Evolutionary conservation across 1,284 basidiomycete genomes (phyloP).

Genomic region (Wolfiporia cocos): DNA sequence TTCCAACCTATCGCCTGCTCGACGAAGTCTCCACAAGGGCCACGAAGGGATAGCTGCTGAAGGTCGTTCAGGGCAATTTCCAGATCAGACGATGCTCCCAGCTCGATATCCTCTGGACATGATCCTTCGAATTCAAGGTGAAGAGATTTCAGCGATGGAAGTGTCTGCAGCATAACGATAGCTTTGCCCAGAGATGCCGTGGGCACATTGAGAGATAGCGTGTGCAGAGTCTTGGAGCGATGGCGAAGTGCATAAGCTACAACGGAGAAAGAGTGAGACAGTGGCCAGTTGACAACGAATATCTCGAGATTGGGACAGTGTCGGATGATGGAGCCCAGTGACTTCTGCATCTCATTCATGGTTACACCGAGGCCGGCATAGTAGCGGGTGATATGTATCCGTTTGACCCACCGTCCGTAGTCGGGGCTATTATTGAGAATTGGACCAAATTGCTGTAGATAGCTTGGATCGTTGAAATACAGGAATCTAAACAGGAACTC

Average conservation of each 20-base stretch:
- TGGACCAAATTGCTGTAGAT: slow-evolving; percentile 39
- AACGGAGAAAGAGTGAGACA: slow-evolving; percentile 47
- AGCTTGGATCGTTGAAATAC: slow-evolving; percentile 51
- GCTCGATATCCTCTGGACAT: slow-evolving; percentile 24
- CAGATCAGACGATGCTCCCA: slow-evolving; percentile 54
- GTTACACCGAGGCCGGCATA: slow-evolving; percentile 30
- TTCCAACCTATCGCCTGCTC: slow-evolving; percentile 63
- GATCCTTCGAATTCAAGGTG: slow-evolving; percentile 46
- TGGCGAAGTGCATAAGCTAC: slow-evolving; percentile 55
- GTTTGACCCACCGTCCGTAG: slow-evolving; percentile 59
- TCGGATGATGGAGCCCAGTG: slow-evolving; percentile 44
- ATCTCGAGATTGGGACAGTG: slow-evolving; percentile 66
- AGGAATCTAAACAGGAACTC: slow-evolving; percentile 62
- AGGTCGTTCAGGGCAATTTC: slow-evolving; percentile 49
- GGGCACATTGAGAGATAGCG: slow-evolving; percentile 54
- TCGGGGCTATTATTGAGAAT: slow-evolving; percentile 43
- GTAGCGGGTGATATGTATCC: slow-evolving; percentile 56
- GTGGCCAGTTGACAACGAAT: slow-evolving; percentile 58
- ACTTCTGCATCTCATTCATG: slow-evolving; percentile 36
- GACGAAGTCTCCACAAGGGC: slow-evolving; percentile 53
- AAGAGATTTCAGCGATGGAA: slow-evolving; percentile 46
- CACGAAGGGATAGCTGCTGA: slow-evolving; percentile 54
- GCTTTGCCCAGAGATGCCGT: slow-evolving; percentile 49
- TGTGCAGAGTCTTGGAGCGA: slow-evolving; percentile 42
- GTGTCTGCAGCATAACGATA: slow-evolving; percentile 58